These are phyloP conservation scores for Trypanosoma platydactyli DNA, from an alignment of 208 protist genomes.

Conservation along the genomic window DNA sequence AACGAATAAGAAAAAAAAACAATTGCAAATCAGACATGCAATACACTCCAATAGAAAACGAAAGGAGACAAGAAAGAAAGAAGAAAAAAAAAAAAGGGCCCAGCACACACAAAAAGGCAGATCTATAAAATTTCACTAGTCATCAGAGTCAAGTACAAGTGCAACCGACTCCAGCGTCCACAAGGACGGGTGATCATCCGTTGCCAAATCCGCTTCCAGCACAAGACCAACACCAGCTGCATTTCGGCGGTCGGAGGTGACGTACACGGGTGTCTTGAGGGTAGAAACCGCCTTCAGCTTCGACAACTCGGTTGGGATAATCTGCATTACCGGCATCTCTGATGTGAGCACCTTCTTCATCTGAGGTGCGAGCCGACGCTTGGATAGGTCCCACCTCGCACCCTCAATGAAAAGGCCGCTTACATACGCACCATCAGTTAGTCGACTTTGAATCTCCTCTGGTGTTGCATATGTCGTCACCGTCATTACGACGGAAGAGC, in stretches of 20 bases:
- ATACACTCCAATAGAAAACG: not conserved
- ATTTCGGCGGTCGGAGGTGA: conserved; percentile 95
- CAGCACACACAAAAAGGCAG: conserved; percentile 6
- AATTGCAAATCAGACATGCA: no score
- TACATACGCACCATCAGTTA: conserved; percentile 96
- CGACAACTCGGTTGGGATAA: conserved; percentile 96
- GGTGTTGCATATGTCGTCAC: conserved; percentile 84
- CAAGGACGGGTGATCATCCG: conserved; percentile 89
- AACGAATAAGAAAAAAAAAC: no score
- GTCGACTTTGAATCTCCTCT: conserved; percentile 76
- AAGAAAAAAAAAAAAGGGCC: conserved; percentile 2
- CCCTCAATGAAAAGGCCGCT: conserved; percentile 97
- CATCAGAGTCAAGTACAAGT: conserved; percentile 94
- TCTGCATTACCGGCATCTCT: conserved; percentile 97
- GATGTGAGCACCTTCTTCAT: conserved; percentile 95
- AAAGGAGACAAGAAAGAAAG: not conserved
- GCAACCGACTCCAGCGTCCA: conserved; percentile 97
- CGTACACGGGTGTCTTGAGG: conserved; percentile 98
- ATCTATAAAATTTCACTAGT: conserved; percentile 37
- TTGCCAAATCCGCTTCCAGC: conserved; percentile 96
- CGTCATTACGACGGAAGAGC: conserved; percentile 94
- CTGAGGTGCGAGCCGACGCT: conserved; percentile 83
- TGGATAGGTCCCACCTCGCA: conserved; percentile 94
- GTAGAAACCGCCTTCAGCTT: conserved; percentile 95
- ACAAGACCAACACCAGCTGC: conserved; percentile 98